A percentile compares a stretch with the other conserved stretches of the same genome.
phyloP scores from a whole-genome alignment of 2,329 filamentous ascomycete genomes.

The Calonectria honghensis region DNA sequence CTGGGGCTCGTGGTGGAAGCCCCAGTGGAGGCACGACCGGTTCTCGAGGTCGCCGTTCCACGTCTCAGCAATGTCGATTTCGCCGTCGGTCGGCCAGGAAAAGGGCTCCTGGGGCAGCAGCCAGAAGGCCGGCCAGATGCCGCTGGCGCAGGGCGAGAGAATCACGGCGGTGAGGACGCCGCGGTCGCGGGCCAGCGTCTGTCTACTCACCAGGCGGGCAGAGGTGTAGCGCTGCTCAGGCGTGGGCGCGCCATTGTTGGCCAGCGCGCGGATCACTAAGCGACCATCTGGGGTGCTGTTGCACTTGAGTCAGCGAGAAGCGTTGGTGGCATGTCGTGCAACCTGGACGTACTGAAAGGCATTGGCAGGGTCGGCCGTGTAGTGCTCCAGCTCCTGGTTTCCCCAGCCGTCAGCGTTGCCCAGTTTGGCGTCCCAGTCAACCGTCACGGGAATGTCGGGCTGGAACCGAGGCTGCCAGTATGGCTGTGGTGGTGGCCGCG shows the following conservation, averaged over 20 bases:
- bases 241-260: conserved; percentile 57
- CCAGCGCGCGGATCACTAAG: conserved; percentile 72
- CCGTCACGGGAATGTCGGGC: conserved; percentile 65
- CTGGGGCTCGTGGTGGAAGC: conserved; percentile 71
- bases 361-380: conserved; percentile 69
- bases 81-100: conserved; percentile 75
- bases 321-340: neutral
- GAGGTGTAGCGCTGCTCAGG: conserved; percentile 70
- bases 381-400: conserved; percentile 77
- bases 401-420: conserved; percentile 77
- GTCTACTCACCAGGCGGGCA: conserved; percentile 72
- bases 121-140: conserved; percentile 79
- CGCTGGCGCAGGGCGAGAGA: conserved; percentile 70
- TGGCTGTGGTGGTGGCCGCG: conserved; percentile 50
- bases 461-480: conserved; percentile 74
- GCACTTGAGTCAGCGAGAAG: conserved; percentile 2
- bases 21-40: conserved; percentile 76
- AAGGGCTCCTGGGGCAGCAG: conserved; percentile 75
- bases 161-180: conserved; percentile 73
- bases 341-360: conserved; percentile 67
- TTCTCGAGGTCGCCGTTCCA: conserved; percentile 76
- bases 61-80: conserved; percentile 77
- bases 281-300: conserved; percentile 66
- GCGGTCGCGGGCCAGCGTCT: conserved; percentile 69
- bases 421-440: conserved; percentile 73